Base-by-base conservation (phyloP, 1,284 basidiomycete genomes). In the Sphagnurus paluster region DNA sequence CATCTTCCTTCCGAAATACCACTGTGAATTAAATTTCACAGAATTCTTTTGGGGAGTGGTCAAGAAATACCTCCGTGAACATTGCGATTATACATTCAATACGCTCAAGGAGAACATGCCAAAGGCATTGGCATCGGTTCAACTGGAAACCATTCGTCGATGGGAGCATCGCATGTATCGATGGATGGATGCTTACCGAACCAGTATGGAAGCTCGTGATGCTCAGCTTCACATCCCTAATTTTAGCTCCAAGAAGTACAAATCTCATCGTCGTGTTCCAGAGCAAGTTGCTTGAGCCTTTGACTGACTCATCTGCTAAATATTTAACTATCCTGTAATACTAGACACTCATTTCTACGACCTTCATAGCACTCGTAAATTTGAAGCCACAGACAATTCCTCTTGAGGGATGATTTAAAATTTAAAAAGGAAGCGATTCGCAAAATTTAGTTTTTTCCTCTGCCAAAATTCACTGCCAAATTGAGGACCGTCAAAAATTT, bases 1-100 rank as follows among this genome's bases (percentile, higher is more conserved):
- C 46, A 50, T 63, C 17, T 48, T 66, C 41, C 53, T 66, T 5
- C 65, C 60, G 4, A 69, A 66, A 43, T 70, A 60, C 48, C 65
- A 69, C 44, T 68, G 65, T 52, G 59, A 68, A 43, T 55, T 68
- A 6, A 68, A 68, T 45, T 64, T 59, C 19, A 69, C 68, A 46
- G 57, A 60, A 35, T 61, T 49, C 26, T 59, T 59, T 21, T 61
- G 60, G 60, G 58, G 56, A 10, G 48, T 56, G 11, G 53, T 58
- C 0, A 62, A 62, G 10, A 11, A 37, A 25, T 63, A 56, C 41
- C 53, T 63, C 42, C 38, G 50, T 1, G 51, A 63, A 0, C 26
- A 62, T 20, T 64, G 63, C 50, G 56, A 63, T 53, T 58, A 53
- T 24, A 61, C 61, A 8, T 64, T 60, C 26, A 16, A 49, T 3